These are phyloP conservation scores for Claviceps paspali DNA, from an alignment of 2,329 filamentous ascomycete genomes.

Conservation along the genomic window DNA sequence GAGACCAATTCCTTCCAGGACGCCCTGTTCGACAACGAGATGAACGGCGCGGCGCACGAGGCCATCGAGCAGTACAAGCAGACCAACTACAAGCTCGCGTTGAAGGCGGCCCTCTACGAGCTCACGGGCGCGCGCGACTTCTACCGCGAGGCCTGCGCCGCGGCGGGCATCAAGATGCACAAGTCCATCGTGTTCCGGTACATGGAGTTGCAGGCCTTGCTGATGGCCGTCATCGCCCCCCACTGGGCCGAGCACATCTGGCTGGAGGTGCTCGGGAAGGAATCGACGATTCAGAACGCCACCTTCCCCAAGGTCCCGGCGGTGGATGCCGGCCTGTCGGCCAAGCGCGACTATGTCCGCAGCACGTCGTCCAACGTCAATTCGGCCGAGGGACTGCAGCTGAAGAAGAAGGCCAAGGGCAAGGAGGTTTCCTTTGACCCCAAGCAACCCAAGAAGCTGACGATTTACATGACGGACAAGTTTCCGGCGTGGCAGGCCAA, in stretches of 20 bases:
- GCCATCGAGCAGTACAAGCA: slow-evolving; percentile 63
- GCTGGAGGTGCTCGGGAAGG: slow-evolving; percentile 74
- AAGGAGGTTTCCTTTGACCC: slow-evolving; percentile 77
- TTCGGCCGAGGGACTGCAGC: slow-evolving; percentile 65
- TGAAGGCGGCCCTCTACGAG: slow-evolving; percentile 80
- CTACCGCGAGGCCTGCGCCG: slow-evolving; percentile 70
- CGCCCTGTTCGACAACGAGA: slow-evolving; percentile 80
- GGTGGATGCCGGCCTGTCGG: slow-evolving; percentile 51
- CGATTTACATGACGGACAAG: slow-evolving; percentile 63
- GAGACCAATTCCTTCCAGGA: slow-evolving; percentile 69
- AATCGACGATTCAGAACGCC: slow-evolving; percentile 62
- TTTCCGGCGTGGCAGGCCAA: slow-evolving; percentile 88
- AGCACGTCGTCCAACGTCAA: slow-evolving; percentile 58
- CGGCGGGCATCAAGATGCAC: slow-evolving; percentile 75
- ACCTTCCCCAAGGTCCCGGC: slow-evolving; percentile 40
- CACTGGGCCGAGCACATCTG: slow-evolving; percentile 94
- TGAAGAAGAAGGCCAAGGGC: slow-evolving; percentile 87
- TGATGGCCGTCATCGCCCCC: slow-evolving; percentile 72
- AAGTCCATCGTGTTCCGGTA: slow-evolving; percentile 64
- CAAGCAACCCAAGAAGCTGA: slow-evolving; percentile 81
- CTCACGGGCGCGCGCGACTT: slow-evolving; percentile 77
- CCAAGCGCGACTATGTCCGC: slow-evolving; percentile 71
- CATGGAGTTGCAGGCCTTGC: slow-evolving; percentile 70
- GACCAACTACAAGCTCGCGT: slow-evolving; percentile 64
- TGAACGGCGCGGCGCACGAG: slow-evolving; percentile 71